Base-by-base conservation (phyloP, 768 basidiomycete genomes). In the Mycena polygramma region DNA sequence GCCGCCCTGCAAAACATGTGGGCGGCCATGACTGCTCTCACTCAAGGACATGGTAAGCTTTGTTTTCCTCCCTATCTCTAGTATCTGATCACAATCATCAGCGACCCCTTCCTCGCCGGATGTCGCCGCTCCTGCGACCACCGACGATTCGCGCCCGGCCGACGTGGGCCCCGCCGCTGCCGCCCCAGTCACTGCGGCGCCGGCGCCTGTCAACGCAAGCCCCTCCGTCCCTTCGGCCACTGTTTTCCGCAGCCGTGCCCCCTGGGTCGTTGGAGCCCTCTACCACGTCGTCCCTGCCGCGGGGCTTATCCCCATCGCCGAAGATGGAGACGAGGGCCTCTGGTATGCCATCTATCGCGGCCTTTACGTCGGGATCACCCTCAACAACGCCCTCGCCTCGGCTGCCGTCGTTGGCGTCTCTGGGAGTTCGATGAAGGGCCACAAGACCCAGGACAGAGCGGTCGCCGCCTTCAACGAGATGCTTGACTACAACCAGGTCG, bases 271-370 rank as follows among this genome's bases (percentile, higher is more conserved):
- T 0, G 51, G 52, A 11, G 7, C 3, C 1, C 43, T 67, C 15
- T 67, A 53, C 58, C 7, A 35, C 7, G 66, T 67, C 1, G 58
- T 66, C 24, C 66, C 66, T 39, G 26, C 20, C 46, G 49, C 19
- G 4, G 39, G 14, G 9, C 49, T 67, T 3, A 0, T 45, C 0
- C 20, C 26, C 9, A 22, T 67, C 13, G 30, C 39, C 20, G 41
- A 35, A 20, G 41, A 45, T 5, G 49, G 43, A 13, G 22, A 17
- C 26, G 6, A 4, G 1, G 20, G 43, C 19, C 0, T 0, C 30
- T 67, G 57, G 58, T 67, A 67, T n/a, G 20, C 19, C 41, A 60
- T 67, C 35, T 53, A 51, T 19, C 14, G 19, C 0, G 64, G 68
- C 37, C 35, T 4, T 22, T 63, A 57, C 15, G 48, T 69, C 30